Percentiles rank a stretch among this genome's conserved stretches.
Conservation (phyloP, 2,329 filamentous ascomycete genomes). For the Ophiostoma sp. region DNA sequence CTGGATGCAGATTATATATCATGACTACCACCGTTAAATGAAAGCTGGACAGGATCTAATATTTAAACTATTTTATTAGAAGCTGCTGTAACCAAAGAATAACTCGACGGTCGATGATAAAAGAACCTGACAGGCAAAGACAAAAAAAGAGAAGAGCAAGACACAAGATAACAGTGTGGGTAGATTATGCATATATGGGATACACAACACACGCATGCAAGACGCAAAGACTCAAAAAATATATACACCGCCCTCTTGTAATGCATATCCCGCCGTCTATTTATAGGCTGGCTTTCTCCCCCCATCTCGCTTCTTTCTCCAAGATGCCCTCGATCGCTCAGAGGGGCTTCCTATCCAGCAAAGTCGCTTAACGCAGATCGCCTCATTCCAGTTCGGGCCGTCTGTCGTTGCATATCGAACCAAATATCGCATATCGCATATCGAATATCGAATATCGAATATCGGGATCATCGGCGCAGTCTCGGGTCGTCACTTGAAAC, state of each 20-base stretch:
- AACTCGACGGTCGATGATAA: background rate
- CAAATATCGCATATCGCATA: background rate
- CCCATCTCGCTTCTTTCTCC: background rate
- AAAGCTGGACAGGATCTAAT: too few relatives aligned
- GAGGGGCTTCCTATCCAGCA: background rate
- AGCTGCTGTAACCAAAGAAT: background rate
- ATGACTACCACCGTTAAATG: too few relatives aligned
- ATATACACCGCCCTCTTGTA: slow-evolving; percentile 11
- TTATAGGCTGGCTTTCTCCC: background rate
- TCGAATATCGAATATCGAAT: background rate
- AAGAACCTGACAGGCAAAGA: background rate
- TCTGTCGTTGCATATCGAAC: too few relatives aligned
- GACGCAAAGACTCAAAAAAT: slow-evolving; percentile 13
- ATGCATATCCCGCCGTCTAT: slow-evolving; percentile 13
- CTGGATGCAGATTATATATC: too few relatives aligned
- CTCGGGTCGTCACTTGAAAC: too few relatives aligned
- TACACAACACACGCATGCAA: slow-evolving; percentile 12
- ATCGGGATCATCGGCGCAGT: background rate
- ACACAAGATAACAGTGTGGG: slow-evolving; percentile 6
- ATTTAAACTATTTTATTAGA: background rate
- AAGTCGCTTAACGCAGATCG: too few relatives aligned
- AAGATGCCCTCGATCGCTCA: background rate
- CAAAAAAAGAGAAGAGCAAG: background rate
- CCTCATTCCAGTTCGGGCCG: too few relatives aligned
- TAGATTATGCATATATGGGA: background rate